A percentile compares a stretch with the other conserved stretches of the same genome.
Evolutionary conservation across 179 eudicot species (phyloP).

Genomic region (Spinacia oleracea): DNA sequence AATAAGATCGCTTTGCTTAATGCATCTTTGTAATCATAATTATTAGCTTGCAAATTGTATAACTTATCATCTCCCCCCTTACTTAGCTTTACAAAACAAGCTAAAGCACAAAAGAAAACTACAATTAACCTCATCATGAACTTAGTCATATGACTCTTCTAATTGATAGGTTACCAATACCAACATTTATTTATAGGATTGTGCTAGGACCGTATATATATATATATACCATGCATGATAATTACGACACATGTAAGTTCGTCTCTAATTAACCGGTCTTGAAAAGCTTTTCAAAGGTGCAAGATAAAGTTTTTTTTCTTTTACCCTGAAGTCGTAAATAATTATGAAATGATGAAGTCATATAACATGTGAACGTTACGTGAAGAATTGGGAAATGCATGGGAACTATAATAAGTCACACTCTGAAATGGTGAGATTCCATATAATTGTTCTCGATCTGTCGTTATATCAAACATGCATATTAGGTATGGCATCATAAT

Average conservation of each 20-base stretch:
- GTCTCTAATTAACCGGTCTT: constrained; percentile 13
- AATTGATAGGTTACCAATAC: not conserved
- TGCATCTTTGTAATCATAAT: constrained; percentile 55
- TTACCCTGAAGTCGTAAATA: not conserved
- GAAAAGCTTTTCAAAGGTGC: constrained; percentile 10
- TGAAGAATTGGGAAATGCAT: constrained; percentile 15
- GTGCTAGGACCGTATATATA: not conserved
- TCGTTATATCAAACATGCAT: not conserved
- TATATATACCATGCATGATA: constrained; percentile 16
- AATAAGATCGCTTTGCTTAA: constrained; percentile 66
- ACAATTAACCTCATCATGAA: constrained; percentile 1
- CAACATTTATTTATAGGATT: constrained; percentile 19
- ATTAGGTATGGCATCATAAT: not conserved
- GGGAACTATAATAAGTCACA: not conserved
- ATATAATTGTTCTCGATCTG: not conserved
- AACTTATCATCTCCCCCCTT: constrained; percentile 17
- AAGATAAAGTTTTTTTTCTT: not conserved
- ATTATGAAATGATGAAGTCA: constrained; percentile 17
- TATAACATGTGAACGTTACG: constrained; percentile 12
- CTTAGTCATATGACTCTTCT: not conserved
- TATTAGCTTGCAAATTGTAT: constrained; percentile 15
- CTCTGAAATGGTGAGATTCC: not conserved
- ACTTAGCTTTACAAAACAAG: not conserved
- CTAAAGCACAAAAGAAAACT: not conserved
- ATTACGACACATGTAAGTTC: not conserved